Conservation (phyloP, 441 rosid species). For the Euphorbia celastroides region DNA sequence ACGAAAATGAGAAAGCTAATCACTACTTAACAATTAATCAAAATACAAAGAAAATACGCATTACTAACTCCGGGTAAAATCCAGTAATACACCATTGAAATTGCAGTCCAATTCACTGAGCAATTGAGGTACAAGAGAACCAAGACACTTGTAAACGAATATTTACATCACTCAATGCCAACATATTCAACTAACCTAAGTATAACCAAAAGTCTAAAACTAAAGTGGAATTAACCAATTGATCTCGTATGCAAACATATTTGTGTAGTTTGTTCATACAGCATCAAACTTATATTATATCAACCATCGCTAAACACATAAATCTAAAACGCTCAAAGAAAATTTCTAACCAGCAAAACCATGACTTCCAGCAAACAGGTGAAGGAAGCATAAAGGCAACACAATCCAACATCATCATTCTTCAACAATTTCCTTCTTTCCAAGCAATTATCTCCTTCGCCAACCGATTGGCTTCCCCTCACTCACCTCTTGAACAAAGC, state of each 20-base stretch:
- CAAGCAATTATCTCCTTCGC: slow-evolving; percentile 23
- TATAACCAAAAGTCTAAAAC: neutral
- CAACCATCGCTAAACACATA: neutral
- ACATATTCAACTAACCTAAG: neutral
- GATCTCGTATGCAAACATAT: neutral
- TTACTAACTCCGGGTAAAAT: neutral
- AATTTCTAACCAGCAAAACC: neutral
- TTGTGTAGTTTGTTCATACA: neutral
- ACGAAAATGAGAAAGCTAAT: neutral
- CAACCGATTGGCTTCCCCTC: slow-evolving; percentile 23
- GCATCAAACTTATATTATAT: neutral
- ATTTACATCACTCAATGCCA: neutral
- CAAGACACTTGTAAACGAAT: neutral
- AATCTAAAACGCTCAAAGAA: neutral
- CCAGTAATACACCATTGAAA: neutral
- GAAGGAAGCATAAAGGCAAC: too few species aligned
- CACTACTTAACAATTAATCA: neutral
- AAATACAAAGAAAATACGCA: neutral
- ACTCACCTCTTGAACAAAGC: slow-evolving; percentile 23
- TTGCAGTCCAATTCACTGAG: neutral
- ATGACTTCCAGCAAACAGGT: neutral
- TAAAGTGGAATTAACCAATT: neutral
- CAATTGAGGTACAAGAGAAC: neutral
- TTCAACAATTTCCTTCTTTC: slow-evolving; percentile 11
- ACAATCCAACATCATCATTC: too few species aligned